Percentiles rank a stretch among this genome's conserved stretches.
Evolutionary conservation across 2,329 filamentous ascomycete genomes (phyloP).

Genomic region (Colletotrichum tamarilloi): DNA sequence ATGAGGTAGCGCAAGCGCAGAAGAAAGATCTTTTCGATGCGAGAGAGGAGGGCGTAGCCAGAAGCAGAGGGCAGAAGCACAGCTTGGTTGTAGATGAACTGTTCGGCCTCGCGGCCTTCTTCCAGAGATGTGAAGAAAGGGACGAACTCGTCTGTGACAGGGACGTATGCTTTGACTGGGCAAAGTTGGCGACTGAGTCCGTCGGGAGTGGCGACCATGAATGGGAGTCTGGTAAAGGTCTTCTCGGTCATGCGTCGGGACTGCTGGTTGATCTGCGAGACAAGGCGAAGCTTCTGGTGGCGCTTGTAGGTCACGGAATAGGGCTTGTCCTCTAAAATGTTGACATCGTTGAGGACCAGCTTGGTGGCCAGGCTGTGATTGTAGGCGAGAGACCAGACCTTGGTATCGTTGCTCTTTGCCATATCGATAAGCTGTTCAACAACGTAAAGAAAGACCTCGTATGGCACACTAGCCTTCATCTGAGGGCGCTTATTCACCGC

Average conservation of each 20-base stretch:
- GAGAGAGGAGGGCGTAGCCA: not conserved
- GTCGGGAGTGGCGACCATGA: not conserved
- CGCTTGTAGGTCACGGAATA: not conserved
- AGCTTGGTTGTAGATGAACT: not conserved
- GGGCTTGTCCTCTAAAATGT: not conserved
- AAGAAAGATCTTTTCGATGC: not conserved
- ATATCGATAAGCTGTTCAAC: not conserved
- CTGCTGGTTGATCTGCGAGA: not conserved
- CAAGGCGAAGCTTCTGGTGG: not conserved
- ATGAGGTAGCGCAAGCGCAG: not conserved
- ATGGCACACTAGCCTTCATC: not conserved
- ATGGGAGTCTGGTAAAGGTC: not conserved
- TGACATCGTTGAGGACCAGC: not conserved
- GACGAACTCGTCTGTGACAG: not conserved
- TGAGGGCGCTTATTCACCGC: not conserved
- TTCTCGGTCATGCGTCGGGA: not conserved
- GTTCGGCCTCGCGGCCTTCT: not conserved
- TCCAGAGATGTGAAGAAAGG: not conserved
- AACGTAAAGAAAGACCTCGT: not conserved
- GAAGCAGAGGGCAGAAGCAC: not conserved
- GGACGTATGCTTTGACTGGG: not conserved
- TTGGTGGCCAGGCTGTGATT: not conserved
- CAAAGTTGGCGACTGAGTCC: not conserved
- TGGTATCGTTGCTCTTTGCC: not conserved
- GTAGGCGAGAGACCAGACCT: not conserved